Evolutionary conservation across 306 rosid genomes (phyloP), one percentile per base, ranked within the genome.

Genomic region (Castanea mollissima): DNA sequence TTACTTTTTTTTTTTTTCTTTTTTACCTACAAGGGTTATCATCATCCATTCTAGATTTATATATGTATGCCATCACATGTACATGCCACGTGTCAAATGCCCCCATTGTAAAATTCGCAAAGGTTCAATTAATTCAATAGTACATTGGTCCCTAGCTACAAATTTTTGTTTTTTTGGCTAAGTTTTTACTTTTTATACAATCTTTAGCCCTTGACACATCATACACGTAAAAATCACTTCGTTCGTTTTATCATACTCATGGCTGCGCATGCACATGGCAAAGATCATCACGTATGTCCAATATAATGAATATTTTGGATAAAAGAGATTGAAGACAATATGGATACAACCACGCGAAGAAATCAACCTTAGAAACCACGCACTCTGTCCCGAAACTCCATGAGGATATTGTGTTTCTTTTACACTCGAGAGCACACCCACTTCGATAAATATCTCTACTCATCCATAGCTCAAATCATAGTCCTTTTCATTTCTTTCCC

Each of bases 361-460:
- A 72, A 90, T 85, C 86, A 83, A 77, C 85, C 84, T 86, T 79
- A 79, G 75, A 79, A 83, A 79, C 55, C 74, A 13, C 77, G 76
- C 23, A 84, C 75, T 23, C 65, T 25, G 73, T 86, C 81, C 69
- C 94, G 88, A 81, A 88, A 85, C 73, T 78, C 91, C 74, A 88
- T 19, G 87, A 88, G 62, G 94, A 83, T 88, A 74, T 79, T 60
- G 70, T 49, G 54, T 11, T 13, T 80, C 79, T 82, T 84, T 75
- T 72, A 73, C 64, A 41, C 67, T 70, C 46, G 78, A 41, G 79
- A 85, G 73, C 55, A 83, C 79, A n/a, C 76, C 86, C 87, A 81
- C 89, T 85, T 72, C 76, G 75, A 38, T 56, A 80, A 76, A 85
- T 81, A 78, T 82, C 82, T 52, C 65, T 55, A 65, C 67, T 80